Evolutionary conservation across 2,329 filamentous ascomycete genomes (phyloP), one percentile per base, ranked within the genome.

Genomic region (Sporothrix brasiliensis): DNA sequence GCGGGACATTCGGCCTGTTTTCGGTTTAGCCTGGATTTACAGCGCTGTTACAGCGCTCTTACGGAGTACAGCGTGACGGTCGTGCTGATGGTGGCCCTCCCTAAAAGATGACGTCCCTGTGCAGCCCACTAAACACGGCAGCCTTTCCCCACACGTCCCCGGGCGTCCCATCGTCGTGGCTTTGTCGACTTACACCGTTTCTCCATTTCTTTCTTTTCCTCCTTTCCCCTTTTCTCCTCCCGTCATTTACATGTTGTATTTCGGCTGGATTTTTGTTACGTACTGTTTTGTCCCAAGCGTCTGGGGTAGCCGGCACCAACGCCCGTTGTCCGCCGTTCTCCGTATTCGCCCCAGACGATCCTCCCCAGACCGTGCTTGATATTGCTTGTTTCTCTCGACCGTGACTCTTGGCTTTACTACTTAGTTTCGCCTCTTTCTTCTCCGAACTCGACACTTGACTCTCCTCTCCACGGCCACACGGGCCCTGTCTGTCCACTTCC

Each of bases 1-100:
- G 21, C 66, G n/a, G 66, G 66, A 68, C 66, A 56, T 56, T 3
- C 47, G 50, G 52, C 50, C 52, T 56, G 52, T 11, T n/a, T 68
- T 19, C 10, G 52, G 66, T 1, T 24, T 67, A 67, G 65, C 24
- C 24, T 24, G 24, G 24, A 24, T 24, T 24, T 6, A 34, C 30
- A 44, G 39, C 39, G 30, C 49, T 6, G 4, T 54, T 21, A 61
- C 56, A 6, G 19, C 34, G 19, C 3, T 16, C 56, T n/a, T n/a
- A n/a, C n/a, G n/a, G n/a, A n/a, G 41, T 7, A 1, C 34, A 14
- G 39, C 4, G n/a, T 44, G 56, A 39, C 56, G 14, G 56, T 30
- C 56, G 6, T 34, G 56, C 16, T 34, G n/a, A 16, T 19, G 56
- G n/a, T 13, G 4, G 30, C 47, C 16, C 6, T 50, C 34, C 13